phyloP scores from a whole-genome alignment of 306 rosid genomes.

The Sesbania bispinosa region DNA sequence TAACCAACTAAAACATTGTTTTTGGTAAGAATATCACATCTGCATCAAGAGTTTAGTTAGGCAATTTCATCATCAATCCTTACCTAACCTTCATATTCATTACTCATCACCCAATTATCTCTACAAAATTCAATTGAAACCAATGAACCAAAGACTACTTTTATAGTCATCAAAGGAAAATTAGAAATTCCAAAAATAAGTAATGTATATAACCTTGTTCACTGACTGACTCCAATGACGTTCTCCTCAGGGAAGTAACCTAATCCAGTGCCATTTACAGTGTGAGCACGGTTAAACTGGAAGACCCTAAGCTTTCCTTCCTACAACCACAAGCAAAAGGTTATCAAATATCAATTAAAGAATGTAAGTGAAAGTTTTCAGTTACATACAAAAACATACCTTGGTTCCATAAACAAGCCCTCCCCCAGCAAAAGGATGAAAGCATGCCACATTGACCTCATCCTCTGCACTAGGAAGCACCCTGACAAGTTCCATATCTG shows the following conservation, averaged over 20 bases:
- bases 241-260: slow-evolving; percentile 46
- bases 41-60: neutral
- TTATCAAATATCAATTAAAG: slow-evolving; percentile 1
- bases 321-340: slow-evolving; percentile 42
- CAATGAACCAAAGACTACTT: neutral
- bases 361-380: slow-evolving; percentile 20
- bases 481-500: slow-evolving; percentile 96
- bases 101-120: neutral
- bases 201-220: slow-evolving; percentile 32
- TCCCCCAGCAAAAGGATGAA: slow-evolving; percentile 94
- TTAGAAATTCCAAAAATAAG: slow-evolving; percentile 4
- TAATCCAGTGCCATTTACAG: slow-evolving; percentile 35
- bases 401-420: slow-evolving; percentile 98
- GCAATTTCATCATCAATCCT: neutral
- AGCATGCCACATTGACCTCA: slow-evolving; percentile 97
- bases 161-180: neutral
- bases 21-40: neutral
- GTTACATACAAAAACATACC: slow-evolving; percentile 47
- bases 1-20: neutral
- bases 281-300: slow-evolving; percentile 37
- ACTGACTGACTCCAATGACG: slow-evolving; percentile 28
- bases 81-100: neutral
- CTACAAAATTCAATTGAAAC: neutral
- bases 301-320: slow-evolving; percentile 91
- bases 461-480: slow-evolving; percentile 98